Conservation (phyloP, 805 yeast genomes). For the Candida mattraensis region DNA sequence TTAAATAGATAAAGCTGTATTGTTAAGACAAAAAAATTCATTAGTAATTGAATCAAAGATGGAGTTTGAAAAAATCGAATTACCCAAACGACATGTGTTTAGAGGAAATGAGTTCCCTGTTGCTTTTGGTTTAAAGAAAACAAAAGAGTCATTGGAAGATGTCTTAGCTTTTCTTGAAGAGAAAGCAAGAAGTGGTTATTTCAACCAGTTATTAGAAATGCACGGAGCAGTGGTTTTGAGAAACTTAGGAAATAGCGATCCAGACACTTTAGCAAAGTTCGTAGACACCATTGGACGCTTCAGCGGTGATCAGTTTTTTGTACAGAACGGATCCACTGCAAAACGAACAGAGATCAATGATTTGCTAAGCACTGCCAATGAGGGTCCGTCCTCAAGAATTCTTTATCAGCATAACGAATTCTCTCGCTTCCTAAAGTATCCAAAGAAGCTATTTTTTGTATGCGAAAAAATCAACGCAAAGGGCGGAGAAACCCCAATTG, state of each 20-base stretch:
- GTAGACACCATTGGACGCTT: constrained; percentile 24
- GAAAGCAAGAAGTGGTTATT: constrained; percentile 24
- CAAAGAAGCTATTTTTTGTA: constrained; percentile 28
- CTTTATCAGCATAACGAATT: constrained; percentile 37
- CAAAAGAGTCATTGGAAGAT: constrained; percentile 2
- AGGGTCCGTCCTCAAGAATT: constrained; percentile 26
- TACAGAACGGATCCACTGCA: constrained; percentile 33
- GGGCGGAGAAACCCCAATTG: constrained; percentile 38
- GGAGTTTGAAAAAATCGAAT: constrained; percentile 1
- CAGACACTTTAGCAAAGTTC: constrained; percentile 22
- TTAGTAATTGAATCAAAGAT: too few relatives aligned
- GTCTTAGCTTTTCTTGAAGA: constrained; percentile 12
- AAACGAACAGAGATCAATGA: constrained; percentile 28
- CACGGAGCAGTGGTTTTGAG: constrained; percentile 34
- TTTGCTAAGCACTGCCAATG: constrained; percentile 33
- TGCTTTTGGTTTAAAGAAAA: constrained; percentile 10
- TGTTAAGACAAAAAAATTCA: too few relatives aligned
- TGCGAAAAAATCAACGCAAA: constrained; percentile 23
- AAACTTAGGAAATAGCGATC: constrained; percentile 22
- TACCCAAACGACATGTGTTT: constrained; percentile 17
- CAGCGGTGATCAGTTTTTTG: constrained; percentile 27
- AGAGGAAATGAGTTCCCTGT: constrained; percentile 25
- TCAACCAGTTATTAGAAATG: constrained; percentile 23
- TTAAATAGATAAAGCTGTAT: too few relatives aligned
- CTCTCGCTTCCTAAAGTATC: constrained; percentile 32